Evolutionary conservation across 192 early-diverging fungal species (phyloP), one percentile per base, ranked within the genome.

Genomic region (Rhizophagus clarus): DNA sequence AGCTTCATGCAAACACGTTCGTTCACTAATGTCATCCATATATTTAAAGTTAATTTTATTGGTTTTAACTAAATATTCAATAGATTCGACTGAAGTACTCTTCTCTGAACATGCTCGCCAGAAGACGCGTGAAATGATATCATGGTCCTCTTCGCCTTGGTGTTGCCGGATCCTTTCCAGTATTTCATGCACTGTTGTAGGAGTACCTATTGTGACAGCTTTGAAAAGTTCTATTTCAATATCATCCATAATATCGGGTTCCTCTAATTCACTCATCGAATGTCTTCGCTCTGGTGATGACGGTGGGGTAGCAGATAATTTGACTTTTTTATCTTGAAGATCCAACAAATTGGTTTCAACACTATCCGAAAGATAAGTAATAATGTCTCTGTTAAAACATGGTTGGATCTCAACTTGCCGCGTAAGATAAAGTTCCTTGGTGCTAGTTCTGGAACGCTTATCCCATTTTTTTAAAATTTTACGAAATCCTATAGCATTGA

Each of bases 391-490:
- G 85, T 98, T 98, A 84, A 99, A 99, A 83, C 95, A 97, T 2
- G 97, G 98, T 83, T 98, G 97, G 24, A 99, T 94, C 72, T 99
- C 98, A 47, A 99, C 92, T 83, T 99, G 98, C 14, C 98, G 93
- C 3, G 96, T 93, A 12, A 99, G 90, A 80, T 99, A 99, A 45
- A 99, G 90, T 82, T 99, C 98, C 81, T 98, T 99, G 31, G 96
- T 99, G 68, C 92, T 94, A 4, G 96, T 95, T 85, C 99, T 98
- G 67, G 95, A 94, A 40, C 98, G 91, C 88, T 99, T 99, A 90
- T 99, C 98, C 96, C 96, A 99, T 85, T 99, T 99, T 83, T 99
- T 99, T 70, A 99, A 82, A 67, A 99, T 99, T 89, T 99, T 99
- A 40, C 97, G 87, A 83, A 99, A 99, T 37, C 98, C 98, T 24